phyloP scores from a whole-genome alignment of 1,284 basidiomycete species.

The Pseudozyma sp. region DNA sequence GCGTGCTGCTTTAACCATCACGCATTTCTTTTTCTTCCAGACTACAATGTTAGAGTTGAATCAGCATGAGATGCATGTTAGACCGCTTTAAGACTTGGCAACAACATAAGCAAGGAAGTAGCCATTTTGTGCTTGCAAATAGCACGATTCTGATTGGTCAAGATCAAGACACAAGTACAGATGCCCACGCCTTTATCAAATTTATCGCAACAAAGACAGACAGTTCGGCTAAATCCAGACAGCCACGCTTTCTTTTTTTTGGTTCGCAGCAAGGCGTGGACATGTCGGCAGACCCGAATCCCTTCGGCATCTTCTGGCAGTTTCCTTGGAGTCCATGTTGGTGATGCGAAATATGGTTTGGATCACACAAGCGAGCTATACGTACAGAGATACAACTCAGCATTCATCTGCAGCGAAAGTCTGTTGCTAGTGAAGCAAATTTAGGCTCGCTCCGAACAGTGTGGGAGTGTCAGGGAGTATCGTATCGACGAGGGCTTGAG shows the following conservation, averaged over 20 bases:
- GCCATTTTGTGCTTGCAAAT: conserved; percentile 20
- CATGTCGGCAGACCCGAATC: background rate
- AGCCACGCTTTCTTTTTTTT: background rate
- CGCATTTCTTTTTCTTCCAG: background rate
- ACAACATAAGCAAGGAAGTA: background rate
- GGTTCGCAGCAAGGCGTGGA: background rate
- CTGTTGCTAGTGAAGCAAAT: no score
- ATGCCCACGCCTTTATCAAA: background rate
- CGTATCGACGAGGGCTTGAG: background rate
- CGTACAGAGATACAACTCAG: no score
- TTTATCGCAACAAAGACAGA: background rate
- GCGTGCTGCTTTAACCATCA: conserved; percentile 3
- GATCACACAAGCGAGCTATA: no score
- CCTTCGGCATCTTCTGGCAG: no score
- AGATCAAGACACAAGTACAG: background rate
- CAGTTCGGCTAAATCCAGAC: background rate
- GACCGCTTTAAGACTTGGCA: background rate
- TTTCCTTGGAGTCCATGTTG: no score
- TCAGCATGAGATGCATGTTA: conserved; percentile 13
- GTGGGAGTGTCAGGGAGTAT: no score
- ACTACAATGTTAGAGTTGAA: no score
- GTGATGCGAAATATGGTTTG: no score
- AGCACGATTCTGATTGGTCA: conserved; percentile 35
- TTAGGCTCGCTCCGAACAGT: no score
- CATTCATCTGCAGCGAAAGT: no score